Conservation (phyloP, 257 asterid genomes). For the Agastache rugosa region DNA sequence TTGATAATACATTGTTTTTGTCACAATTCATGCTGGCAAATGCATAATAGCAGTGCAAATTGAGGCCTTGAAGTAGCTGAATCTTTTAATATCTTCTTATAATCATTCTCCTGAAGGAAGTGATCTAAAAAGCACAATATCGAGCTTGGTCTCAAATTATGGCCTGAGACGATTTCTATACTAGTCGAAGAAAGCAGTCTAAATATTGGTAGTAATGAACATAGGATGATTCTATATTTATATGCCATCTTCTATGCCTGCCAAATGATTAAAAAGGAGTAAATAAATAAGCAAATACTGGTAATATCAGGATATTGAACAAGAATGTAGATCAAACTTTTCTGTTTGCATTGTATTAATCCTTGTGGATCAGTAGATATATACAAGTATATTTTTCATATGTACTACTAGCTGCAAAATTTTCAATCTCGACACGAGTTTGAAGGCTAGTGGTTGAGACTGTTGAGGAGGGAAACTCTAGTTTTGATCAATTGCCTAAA, state of each 20-base stretch:
- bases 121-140: no score
- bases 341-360: background rate
- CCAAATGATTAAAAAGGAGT: background rate
- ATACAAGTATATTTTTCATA: background rate
- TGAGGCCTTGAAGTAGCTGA: background rate
- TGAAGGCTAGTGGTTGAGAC: constrained; percentile 34
- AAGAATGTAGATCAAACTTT: background rate
- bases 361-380: background rate
- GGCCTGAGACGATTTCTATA: background rate
- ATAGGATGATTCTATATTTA: background rate
- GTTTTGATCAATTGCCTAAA: constrained; percentile 45
- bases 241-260: background rate
- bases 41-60: background rate
- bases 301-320: background rate
- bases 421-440: background rate
- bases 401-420: constrained; percentile 1
- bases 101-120: no score
- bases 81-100: background rate
- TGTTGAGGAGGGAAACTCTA: constrained; percentile 49
- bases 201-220: background rate
- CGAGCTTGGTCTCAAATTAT: background rate
- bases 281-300: background rate
- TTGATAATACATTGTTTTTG: background rate
- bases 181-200: background rate
- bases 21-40: background rate